Evolutionary conservation across 257 asterid genomes (phyloP), one percentile per base, ranked within the genome.

Genomic region (Solanum sparsipilum): DNA sequence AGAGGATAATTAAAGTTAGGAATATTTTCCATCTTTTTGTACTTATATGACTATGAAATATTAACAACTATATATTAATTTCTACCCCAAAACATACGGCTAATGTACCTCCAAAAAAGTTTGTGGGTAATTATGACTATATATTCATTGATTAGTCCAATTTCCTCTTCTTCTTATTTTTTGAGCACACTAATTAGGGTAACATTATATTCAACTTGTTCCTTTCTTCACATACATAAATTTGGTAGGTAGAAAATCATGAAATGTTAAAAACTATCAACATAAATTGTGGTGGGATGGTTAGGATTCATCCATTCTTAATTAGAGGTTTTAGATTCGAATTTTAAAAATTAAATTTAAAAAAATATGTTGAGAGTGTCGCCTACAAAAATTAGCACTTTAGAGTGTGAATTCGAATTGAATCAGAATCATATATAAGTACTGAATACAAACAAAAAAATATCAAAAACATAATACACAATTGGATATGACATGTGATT

Each of bases 221-320:
- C 71, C 16, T 10, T 63, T 63, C 13, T 4, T 9, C 71, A 9
- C 31, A 63, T 63, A 63, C 71, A 63, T 10, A 23, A 10, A 63
- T 63, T 63, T 63, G 71, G 13, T 63, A 63, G 31, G 71, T n/a
- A 5, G 71, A 23, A 9, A 23, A 23, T 63, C 31, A 63, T 9
- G 7, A 63, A 63, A 63, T 23, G 13, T 23, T 23, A 4, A 23
- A 2, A 3, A 9, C 6, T 4, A 0, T 63, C 7, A 1, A 63
- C 0, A 21, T 60, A 2, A 23, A 13, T 60, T 9, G 3, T 60
- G 13, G 29, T 63, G 31, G 13, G 1, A 63, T 23, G 1, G 16
- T 63, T 63, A 4, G 15, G 3, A 1, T 5, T 0, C 1, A 23
- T n/a, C 0, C 0, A 63, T n/a, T 1, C 1, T 23, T 4, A 63